phyloP scores from a whole-genome alignment of 148 eudicot species.

The Nepenthes gracilis region DNA sequence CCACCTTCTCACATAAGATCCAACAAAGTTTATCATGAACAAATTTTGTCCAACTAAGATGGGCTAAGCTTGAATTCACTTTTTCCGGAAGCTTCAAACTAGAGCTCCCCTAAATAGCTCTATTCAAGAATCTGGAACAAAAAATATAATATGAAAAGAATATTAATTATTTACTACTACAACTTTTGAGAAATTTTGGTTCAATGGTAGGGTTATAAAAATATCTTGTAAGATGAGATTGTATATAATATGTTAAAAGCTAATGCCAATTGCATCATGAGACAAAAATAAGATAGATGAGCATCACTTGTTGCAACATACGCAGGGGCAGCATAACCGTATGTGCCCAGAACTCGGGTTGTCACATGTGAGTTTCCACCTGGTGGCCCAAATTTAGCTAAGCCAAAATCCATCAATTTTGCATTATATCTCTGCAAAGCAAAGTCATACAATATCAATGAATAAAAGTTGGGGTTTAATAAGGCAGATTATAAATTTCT shows the following conservation, averaged over 20 bases:
- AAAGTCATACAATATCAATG: not conserved
- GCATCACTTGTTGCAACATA: constrained; percentile 51
- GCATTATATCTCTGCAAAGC: constrained; percentile 33
- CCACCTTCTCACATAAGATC: not conserved
- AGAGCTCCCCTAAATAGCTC: too few species aligned
- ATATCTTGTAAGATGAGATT: too few species aligned
- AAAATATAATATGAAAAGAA: too few species aligned
- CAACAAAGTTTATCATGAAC: too few species aligned
- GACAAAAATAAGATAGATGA: not conserved
- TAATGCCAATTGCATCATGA: not conserved
- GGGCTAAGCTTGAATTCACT: too few species aligned
- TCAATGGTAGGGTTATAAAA: too few species aligned
- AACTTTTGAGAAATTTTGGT: too few species aligned
- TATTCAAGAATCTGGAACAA: too few species aligned
- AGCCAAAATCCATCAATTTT: constrained; percentile 55
- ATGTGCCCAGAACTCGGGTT: constrained; percentile 53
- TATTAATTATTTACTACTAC: too few species aligned
- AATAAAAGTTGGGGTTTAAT: not conserved
- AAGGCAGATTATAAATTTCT: not conserved
- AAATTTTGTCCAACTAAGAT: too few species aligned
- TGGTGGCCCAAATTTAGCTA: constrained; percentile 57
- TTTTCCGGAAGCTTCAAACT: too few species aligned
- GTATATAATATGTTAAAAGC: too few species aligned
- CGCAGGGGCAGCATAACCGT: constrained; percentile 63
- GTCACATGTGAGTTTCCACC: constrained; percentile 48